Evolutionary conservation across 1,284 basidiomycete species (phyloP).

Genomic region (Puccinia hordei): DNA sequence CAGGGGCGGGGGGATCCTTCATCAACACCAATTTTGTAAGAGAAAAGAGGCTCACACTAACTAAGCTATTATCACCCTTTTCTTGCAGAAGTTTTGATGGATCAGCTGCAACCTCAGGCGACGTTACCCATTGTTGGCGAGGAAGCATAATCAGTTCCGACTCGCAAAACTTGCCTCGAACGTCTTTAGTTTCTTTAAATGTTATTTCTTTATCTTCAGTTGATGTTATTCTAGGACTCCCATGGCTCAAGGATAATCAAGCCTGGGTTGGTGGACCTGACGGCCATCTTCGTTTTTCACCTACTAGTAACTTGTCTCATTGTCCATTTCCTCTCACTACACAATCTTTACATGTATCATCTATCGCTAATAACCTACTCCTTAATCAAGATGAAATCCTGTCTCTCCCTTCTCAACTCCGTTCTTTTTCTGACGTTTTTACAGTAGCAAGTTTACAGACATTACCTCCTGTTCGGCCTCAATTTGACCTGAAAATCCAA

Average conservation of each 20-base stretch:
- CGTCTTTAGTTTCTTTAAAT: neutral
- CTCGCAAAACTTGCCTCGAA: too few relatives aligned
- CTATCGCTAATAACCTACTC: too few relatives aligned
- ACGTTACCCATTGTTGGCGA: neutral
- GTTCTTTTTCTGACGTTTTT: too few relatives aligned
- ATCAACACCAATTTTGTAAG: neutral
- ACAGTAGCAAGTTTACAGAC: too few relatives aligned
- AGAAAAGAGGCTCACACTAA: neutral
- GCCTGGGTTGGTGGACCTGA: neutral
- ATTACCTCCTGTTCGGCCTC: too few relatives aligned
- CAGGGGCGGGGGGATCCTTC: constrained; percentile 25
- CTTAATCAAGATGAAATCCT: too few relatives aligned
- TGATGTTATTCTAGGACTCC: constrained; percentile 8
- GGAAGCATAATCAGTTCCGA: neutral
- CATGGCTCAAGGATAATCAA: neutral
- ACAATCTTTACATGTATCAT: neutral
- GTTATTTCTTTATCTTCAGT: neutral
- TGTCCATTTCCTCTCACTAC: neutral
- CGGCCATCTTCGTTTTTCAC: neutral
- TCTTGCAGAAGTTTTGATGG: constrained; percentile 16
- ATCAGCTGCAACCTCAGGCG: neutral
- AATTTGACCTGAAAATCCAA: constrained; percentile 29
- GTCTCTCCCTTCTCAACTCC: too few relatives aligned
- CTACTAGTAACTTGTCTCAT: neutral
- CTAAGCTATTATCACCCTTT: neutral